These are phyloP conservation scores for Cyberlindnera bimundalis DNA, from an alignment of 805 yeast genomes.

Conservation along the genomic window DNA sequence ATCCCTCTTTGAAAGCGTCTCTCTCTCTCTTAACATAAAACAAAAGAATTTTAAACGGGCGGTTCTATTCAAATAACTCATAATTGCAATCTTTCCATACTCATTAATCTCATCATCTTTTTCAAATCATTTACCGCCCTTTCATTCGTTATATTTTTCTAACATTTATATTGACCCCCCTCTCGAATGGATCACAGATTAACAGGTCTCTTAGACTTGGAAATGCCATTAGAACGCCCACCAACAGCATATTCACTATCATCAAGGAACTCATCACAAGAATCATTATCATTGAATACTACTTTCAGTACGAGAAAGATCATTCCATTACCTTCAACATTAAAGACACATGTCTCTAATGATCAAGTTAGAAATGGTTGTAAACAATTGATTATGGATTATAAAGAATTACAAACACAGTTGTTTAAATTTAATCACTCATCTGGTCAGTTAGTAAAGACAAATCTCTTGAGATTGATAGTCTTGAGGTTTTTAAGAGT, in stretches of 20 bases:
- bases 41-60: too few species aligned
- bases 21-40: too few species aligned
- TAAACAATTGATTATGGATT: conserved; percentile 15
- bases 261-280: conserved; percentile 8
- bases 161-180: too few species aligned
- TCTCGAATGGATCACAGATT: conserved; percentile 5
- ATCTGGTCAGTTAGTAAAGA: conserved; percentile 8
- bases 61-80: too few species aligned
- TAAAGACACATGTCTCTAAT: conserved; percentile 8
- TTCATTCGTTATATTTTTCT: too few species aligned
- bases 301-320: conserved; percentile 9
- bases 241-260: conserved; percentile 4
- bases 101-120: too few species aligned
- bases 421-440: conserved; percentile 8
- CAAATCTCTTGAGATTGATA: conserved; percentile 11
- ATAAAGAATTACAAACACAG: conserved; percentile 16
- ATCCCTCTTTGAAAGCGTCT: too few species aligned
- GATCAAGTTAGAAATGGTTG: conserved; percentile 12
- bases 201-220: conserved; percentile 1
- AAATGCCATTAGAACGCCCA: conserved; percentile 6
- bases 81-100: too few species aligned
- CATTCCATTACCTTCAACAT: conserved; percentile 8
- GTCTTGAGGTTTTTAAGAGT: conserved; percentile 15
- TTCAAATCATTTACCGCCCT: too few species aligned
- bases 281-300: conserved; percentile 4